Evolutionary conservation across 1,139 yeast species (phyloP).

Genomic region (Geotrichum siamense): DNA sequence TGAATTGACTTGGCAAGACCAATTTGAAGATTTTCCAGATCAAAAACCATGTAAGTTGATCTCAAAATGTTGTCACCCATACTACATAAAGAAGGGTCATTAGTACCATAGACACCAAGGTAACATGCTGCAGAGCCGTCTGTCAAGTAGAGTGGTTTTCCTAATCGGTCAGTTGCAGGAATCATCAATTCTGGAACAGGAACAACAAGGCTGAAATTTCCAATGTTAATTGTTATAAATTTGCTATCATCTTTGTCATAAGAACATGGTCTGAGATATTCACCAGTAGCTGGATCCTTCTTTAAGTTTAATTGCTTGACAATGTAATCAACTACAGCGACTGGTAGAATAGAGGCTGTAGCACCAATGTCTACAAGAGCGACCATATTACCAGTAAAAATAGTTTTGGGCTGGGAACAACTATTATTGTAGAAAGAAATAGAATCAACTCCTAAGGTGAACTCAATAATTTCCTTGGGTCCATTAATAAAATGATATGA

Average conservation of each 20-base stretch:
- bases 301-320: conserved; percentile 4
- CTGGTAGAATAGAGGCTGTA: conserved; percentile 15
- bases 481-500: conserved; percentile 39
- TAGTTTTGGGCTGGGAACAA: conserved; percentile 8
- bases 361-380: conserved; percentile 17
- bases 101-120: conserved; percentile 46
- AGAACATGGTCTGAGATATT: conserved; percentile 25
- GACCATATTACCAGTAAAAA: conserved; percentile 8
- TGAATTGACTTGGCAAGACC: conserved; percentile 48
- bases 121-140: conserved; percentile 51
- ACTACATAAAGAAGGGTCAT: conserved; percentile 40
- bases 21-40: conserved; percentile 50
- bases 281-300: conserved; percentile 16
- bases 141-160: conserved; percentile 33
- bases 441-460: conserved; percentile 13
- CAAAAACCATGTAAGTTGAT: conserved; percentile 57
- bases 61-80: conserved; percentile 61
- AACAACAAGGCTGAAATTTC: conserved; percentile 10
- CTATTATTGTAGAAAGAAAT: conserved; percentile 8
- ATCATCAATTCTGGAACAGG: conserved; percentile 13
- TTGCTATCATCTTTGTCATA: conserved; percentile 19
- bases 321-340: conserved; percentile 5
- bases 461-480: conserved; percentile 13
- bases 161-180: conserved; percentile 11
- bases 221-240: conserved; percentile 14